Base-by-base conservation (phyloP, 1,139 yeast genomes). In the Eremothecium sinecaudum region DNA sequence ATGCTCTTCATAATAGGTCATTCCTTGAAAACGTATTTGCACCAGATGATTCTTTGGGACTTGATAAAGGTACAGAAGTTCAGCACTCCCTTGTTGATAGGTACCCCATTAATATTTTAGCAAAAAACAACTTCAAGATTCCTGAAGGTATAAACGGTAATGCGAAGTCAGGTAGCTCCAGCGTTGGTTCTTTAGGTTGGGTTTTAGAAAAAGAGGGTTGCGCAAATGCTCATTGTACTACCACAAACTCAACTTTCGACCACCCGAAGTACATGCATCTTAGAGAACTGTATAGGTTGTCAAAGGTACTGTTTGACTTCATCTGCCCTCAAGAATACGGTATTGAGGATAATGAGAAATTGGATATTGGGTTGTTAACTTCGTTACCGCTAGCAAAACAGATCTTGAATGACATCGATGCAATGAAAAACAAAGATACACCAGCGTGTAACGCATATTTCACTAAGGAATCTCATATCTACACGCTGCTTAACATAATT, bases 291-390 rank as follows among this genome's bases (percentile, higher is more conserved):
- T 92, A 87, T 58, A 68, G 90, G 43, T 67, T 92, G 36, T 83
- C 96, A 0, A 92, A 92, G 58, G 95, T 92, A 4, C 63, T 92
- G 44, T 92, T 92, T 62, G 99, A 92, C 61, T 90, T 90, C 51
- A 86, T 92, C 35, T 90, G 98, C 59, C 99, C 99, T 9, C 97
- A 92, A 59, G 98, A 92, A 55, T 92, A 92, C 54, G 99, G 99
- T 44, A 92, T 92, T 46, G 87, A 87, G 45, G 94, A 86, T 51
- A 82, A 81, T 53, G 98, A 92, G 57, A 92, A 92, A 56, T 68
- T 92, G 41, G 98, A 92, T 57, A 92, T 92, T 63, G 98, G 99
- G 2, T 65, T 92, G 40, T 67, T 92, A 47, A 92, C 99, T 0
- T 84, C 96, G 1, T 69, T 92, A 50, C 99, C 99, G 2, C 69